Base-by-base conservation (phyloP, 1,284 basidiomycete species). In the Cerrena zonata region DNA sequence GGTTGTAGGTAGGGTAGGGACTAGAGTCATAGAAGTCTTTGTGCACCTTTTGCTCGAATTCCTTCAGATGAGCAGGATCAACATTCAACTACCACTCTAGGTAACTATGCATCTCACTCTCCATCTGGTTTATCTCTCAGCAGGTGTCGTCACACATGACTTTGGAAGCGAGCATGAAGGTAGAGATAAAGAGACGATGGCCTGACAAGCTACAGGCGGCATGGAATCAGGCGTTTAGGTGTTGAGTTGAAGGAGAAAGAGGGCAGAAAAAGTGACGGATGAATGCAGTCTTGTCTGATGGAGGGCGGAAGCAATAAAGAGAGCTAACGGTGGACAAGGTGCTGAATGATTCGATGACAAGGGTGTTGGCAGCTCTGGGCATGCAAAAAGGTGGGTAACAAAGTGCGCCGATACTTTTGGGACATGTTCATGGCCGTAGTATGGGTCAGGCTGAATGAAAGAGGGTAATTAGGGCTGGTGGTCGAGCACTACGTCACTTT, bases 51-150 rank as follows among this genome's bases (percentile, higher is more conserved):
- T 60, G 61, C 59, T 88, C 80, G 61, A 91, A 91, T 41, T 77
- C 80, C 10, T 65, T 60, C 2, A 93, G 73, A 2, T 86, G 84
- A 0, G 72, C 66, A 0, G 82, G 80, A 48, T 86, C 83, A 47
- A 91, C 85, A 48, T 86, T 88, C 10, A 94, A 76, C 65, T 92
- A 86, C 91, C 92, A 95, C 63, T 94, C 91, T 26, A 95, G 73
- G 64, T 94, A 94, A 24, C 80, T 85, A 65, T 91, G 94, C 86
- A 95, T 92, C 67, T 95, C 91, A 4, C 91, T 71, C 70, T 94
- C 91, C 92, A 95, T 94, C 75, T 94, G 92, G 67, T 96, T 95
- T 61, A 95, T 87, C 75, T 96, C 93, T 39, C 89, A 93, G 65
- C 94, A 95, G 0, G 93, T 96, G 66, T 97, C 92, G 74, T 96